Conservation (phyloP, 805 yeast species). For the Komagataella populi region DNA sequence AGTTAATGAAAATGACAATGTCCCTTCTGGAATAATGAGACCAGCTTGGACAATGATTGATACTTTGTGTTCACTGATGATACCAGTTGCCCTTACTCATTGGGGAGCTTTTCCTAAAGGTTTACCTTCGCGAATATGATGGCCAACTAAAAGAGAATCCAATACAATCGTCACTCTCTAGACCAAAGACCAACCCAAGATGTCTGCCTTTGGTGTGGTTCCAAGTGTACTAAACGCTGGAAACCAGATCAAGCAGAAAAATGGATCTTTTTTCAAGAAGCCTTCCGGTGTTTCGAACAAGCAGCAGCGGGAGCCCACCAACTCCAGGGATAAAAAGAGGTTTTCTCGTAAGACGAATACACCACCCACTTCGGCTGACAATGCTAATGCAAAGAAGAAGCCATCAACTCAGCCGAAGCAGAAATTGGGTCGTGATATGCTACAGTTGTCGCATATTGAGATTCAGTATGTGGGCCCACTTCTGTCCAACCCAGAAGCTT, state of each 20-base stretch:
- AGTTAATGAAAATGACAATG: too few species aligned
- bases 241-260: neutral
- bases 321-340: neutral
- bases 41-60: too few species aligned
- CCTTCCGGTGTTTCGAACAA: neutral
- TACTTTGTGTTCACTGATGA: too few species aligned
- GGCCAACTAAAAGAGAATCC: neutral
- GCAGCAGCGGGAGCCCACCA: neutral
- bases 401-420: neutral
- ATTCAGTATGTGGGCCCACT: constrained; percentile 17
- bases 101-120: too few species aligned
- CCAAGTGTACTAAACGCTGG: neutral
- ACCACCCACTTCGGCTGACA: neutral
- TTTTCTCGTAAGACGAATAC: neutral
- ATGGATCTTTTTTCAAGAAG: neutral
- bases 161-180: neutral
- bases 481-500: constrained; percentile 12
- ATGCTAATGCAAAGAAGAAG: neutral
- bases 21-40: too few species aligned
- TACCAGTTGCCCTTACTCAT: too few species aligned
- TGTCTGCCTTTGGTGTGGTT: neutral
- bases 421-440: neutral
- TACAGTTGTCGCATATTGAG: constrained; percentile 7
- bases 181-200: neutral
- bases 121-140: neutral